phyloP scores from a whole-genome alignment of 192 early-diverging fungal genomes.

The Coemansia sp. region DNA sequence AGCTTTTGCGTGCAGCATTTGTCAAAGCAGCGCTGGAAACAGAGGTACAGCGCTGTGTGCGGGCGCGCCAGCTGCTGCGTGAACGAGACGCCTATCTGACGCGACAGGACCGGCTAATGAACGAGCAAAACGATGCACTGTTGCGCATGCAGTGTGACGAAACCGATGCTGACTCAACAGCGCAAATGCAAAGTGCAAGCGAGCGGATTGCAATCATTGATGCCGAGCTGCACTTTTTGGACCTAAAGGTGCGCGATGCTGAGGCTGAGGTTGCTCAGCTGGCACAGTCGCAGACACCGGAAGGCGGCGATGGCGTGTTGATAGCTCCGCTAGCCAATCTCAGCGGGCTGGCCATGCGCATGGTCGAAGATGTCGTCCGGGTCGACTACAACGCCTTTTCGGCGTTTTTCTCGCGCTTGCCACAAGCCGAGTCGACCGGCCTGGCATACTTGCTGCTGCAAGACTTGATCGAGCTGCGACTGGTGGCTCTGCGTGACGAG shows the following conservation, averaged over 20 bases:
- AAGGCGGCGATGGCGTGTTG: constrained; percentile 12
- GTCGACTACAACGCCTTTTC: constrained; percentile 47
- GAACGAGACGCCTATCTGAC: constrained; percentile 42
- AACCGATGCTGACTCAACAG: constrained; percentile 11
- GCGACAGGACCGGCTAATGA: constrained; percentile 46
- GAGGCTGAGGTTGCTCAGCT: constrained; percentile 49
- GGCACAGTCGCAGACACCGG: constrained; percentile 7
- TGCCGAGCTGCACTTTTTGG: constrained; percentile 48
- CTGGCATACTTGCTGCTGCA: constrained; percentile 43
- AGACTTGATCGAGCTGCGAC: constrained; percentile 43
- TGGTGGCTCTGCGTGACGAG: constrained; percentile 33
- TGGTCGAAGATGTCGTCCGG: constrained; percentile 52
- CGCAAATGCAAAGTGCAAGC: constrained; percentile 11
- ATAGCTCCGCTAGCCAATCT: constrained; percentile 32
- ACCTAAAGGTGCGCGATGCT: constrained; percentile 48
- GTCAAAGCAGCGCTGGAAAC: constrained; percentile 40
- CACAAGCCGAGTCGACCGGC: constrained; percentile 28
- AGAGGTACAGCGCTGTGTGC: constrained; percentile 47
- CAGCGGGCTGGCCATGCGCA: constrained; percentile 53
- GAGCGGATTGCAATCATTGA: constrained; percentile 43
- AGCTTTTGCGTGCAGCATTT: constrained; percentile 45
- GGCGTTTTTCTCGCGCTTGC: constrained; percentile 25
- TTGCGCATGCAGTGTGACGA: constrained; percentile 27
- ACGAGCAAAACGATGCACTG: constrained; percentile 44
- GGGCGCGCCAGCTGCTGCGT: constrained; percentile 40